Evolutionary conservation across 2,329 filamentous ascomycete species (phyloP), one percentile per base, ranked within the genome.

Genomic region (Leptographium lundbergii): DNA sequence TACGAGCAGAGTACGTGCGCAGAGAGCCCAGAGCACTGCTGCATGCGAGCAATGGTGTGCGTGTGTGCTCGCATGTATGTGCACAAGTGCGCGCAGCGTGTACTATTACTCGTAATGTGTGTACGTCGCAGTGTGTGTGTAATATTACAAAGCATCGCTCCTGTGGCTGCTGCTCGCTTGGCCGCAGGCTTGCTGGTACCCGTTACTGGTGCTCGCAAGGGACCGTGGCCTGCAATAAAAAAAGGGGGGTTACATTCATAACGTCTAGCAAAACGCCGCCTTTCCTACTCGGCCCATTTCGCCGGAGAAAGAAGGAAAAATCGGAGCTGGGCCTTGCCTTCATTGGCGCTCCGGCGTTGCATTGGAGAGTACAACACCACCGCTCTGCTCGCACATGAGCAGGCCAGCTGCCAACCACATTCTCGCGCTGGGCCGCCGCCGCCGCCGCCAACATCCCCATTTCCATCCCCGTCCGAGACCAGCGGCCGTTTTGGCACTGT

Each of bases 231-330:
- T 42, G 45, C 32, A 24, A 36, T 34, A 27, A 39, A 45, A 32
- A 53, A 56, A 34, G 48, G 56, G 54, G 58, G 56, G 58, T 60
- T 58, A 25, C 58, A 61, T 61, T 60, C 39, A 51, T 11, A 36
- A 59, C 50, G n/a, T 51, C 47, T 48, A 47, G 55, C 54, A 29
- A 39, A 60, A 58, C 52, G 25, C 42, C 61, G 59, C 58, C 56
- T 60, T 60, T 60, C 59, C 61, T 62, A 60, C 56, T 60, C 51
- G 55, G 61, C 59, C 51, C 42, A 56, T 58, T 61, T 54, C 61
- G 42, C 58, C 59, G 59, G 57, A 22, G 52, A 27, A 47, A 22
- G 14, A 56, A 47, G 47, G 17, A n/a, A 36, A 57, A 55, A 29
- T 17, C 34, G 36, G 32, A 36, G 32, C 48, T 53, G 22, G 17